Evolutionary conservation across 2,329 filamentous ascomycete species (phyloP), one percentile per base, ranked within the genome.

Genomic region (Penicillium thymicola): DNA sequence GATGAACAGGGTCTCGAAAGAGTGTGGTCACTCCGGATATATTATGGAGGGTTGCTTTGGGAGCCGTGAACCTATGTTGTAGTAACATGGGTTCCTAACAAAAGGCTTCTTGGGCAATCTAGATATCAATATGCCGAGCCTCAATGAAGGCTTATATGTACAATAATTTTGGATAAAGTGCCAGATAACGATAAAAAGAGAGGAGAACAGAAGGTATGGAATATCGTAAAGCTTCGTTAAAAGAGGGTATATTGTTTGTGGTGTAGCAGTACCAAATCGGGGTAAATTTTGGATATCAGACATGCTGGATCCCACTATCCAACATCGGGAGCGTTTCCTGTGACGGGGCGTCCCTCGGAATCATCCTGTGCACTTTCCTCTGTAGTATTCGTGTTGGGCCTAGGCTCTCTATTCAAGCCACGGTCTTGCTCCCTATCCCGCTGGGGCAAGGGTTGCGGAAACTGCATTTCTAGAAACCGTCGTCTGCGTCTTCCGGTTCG

Each of bases 401-500:
- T 40, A 36, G 38, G 43, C 2, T 46, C 50, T 53, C 40, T 28
- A 48, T 54, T 56, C 21, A 41, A 27, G 14, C 9, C 37, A 18
- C 38, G 30, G 40, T 48, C 54, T 32, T 34, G 51, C n/a, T 55
- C 51, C 21, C 21, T 45, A 28, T 55, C 28, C 18, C 51, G 59
- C 25, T 59, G 64, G 16, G 64, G 61, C 1, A 65, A 52, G 14
- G 63, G 64, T 34, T 64, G 63, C n/a, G 61, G 64, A 52, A 66
- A 64, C 34, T 66, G 63, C 42, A 61, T 41, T 47, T 66, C 61
- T 46, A 65, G 56, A 14, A 58, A 58, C 11, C 57, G 61, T 46
- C 61, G 60, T 36, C 64, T 55, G 25, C 60, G 66, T 54, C 67
- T 59, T 44, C 67, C 62, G 6, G 46, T 55, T 40, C 70, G 63